Evolutionary conservation across 768 basidiomycete genomes (phyloP).

Genomic region (Mycena alexandri): DNA sequence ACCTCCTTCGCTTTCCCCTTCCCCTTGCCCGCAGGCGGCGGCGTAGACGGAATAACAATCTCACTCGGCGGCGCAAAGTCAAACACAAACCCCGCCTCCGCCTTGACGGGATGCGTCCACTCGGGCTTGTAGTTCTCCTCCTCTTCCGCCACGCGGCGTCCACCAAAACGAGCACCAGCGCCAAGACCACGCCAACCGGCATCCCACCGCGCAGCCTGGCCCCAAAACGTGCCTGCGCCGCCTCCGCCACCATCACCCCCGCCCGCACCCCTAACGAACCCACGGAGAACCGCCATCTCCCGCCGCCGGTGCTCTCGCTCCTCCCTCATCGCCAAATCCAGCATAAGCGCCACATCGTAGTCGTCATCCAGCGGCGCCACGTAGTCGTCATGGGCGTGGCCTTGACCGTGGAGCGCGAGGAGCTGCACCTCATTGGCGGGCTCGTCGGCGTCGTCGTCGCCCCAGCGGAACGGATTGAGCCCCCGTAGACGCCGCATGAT

Average conservation of each 20-base stretch:
- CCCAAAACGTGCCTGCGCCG: constrained; percentile 19
- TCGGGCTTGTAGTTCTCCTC: constrained; percentile 63
- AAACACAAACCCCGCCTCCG: constrained; percentile 74
- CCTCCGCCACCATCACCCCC: too few species aligned
- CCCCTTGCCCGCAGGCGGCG: constrained; percentile 37
- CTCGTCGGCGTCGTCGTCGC: not conserved
- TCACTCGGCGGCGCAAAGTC: constrained; percentile 69
- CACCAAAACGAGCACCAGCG: too few species aligned
- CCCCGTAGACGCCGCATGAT: constrained; percentile 22
- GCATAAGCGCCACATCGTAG: constrained; percentile 36
- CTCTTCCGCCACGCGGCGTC: too few species aligned
- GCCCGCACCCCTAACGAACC: constrained; percentile 16
- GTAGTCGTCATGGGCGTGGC: too few species aligned
- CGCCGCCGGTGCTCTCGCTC: constrained; percentile 7
- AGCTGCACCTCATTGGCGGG: constrained; percentile 25
- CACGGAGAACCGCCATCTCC: constrained; percentile 10
- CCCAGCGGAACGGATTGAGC: constrained; percentile 31
- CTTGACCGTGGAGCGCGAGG: constrained; percentile 16
- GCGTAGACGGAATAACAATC: constrained; percentile 20
- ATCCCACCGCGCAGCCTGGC: too few species aligned
- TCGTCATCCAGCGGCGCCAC: too few species aligned
- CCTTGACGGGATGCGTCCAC: constrained; percentile 74
- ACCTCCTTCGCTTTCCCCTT: constrained; percentile 33
- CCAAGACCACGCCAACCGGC: too few species aligned
- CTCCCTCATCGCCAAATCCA: constrained; percentile 32